Evolutionary conservation across 202 grass and related monocot genomes (phyloP), one percentile per base, ranked within the genome.

Genomic region (Saccharum hybrid): DNA sequence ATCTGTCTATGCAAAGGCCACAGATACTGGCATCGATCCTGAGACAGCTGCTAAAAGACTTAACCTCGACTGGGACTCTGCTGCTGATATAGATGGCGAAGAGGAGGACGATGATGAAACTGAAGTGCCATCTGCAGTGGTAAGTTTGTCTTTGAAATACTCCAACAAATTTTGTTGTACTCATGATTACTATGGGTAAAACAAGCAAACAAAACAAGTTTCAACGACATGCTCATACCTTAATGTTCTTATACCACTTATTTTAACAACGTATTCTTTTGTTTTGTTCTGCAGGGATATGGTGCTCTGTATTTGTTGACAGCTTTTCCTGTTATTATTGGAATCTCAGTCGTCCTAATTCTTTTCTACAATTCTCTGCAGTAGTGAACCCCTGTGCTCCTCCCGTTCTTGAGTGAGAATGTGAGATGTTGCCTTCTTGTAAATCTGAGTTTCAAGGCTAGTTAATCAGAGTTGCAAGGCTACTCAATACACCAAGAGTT

Each of bases 341-440:
- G 82, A 69, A 83, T 99, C 54, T 88, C 93, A 28, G 96, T 96
- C 49, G 93, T 96, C 21, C 68, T 96, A 39, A 94, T 99, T 60
- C 96, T 99, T 78, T 99, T 99, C 86, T 99, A 94, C 66, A 99
- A 99, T 89, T 96, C 88, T 84, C 83, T 99, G 67, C 93, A 92
- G 89, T 99, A 94, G 81, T 72, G 42, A 56, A 46, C 23, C 6
- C 31, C 16, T 69, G 40, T 6, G 67, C 71, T 70, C 19, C 26
- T 89, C 86, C 52, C 59, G 66, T 82, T 79, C 82, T 76, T 41
- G 60, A 70, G 63, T 19, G 43, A 75, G 26, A 64, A 65, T 70
- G 75, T 19, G 57, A 63, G 42, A 64, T 76, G 63, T 31, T 15
- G 19, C 23, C 41, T 57, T 80, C 83, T 71, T 87, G 69, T 87